These are phyloP conservation scores for Macrolepiota albuminosa DNA, from an alignment of 768 basidiomycete genomes.

Conservation along the genomic window DNA sequence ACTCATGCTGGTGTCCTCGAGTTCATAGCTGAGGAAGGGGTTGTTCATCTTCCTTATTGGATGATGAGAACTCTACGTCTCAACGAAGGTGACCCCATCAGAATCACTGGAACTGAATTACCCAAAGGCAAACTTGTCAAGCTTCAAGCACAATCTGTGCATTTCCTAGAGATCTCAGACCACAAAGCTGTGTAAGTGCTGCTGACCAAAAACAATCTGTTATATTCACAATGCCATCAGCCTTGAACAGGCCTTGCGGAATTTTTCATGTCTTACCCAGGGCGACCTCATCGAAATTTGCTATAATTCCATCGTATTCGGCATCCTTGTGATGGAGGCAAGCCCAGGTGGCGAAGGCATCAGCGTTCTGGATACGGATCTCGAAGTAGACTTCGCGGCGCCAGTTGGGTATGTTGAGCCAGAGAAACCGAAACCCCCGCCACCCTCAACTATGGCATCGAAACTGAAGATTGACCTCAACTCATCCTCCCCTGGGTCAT, in stretches of 20 bases:
- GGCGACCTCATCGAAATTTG: conserved; percentile 97
- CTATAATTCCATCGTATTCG: conserved; percentile 96
- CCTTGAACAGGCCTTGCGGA: conserved; percentile 90
- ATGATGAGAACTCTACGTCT: conserved; percentile 98
- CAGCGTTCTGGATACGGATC: conserved; percentile 88
- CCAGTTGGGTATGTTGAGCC: conserved; percentile 96
- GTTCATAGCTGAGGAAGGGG: conserved; percentile 96
- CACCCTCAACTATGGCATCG: conserved; percentile 89
- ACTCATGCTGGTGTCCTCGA: conserved; percentile 98
- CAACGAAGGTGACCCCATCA: conserved; percentile 92
- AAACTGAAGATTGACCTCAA: conserved; percentile 94
- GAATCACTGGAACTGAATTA: conserved; percentile 83
- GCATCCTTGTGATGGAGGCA: conserved; percentile 93
- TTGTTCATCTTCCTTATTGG: conserved; percentile 96
- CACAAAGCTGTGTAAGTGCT: conserved; percentile 90
- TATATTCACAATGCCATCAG: conserved; percentile 33
- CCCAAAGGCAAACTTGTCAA: conserved; percentile 96
- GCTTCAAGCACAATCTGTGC: conserved; percentile 90
- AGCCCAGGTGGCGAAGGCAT: conserved; percentile 86
- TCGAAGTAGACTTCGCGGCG: conserved; percentile 95
- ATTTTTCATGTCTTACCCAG: conserved; percentile 88
- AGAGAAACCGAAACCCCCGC: conserved; percentile 74
- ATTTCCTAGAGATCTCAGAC: conserved; percentile 96
- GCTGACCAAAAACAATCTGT: background rate
- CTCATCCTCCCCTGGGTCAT: conserved; percentile 82